Conservation (phyloP, 768 basidiomycete species). For the Russula vinacea region DNA sequence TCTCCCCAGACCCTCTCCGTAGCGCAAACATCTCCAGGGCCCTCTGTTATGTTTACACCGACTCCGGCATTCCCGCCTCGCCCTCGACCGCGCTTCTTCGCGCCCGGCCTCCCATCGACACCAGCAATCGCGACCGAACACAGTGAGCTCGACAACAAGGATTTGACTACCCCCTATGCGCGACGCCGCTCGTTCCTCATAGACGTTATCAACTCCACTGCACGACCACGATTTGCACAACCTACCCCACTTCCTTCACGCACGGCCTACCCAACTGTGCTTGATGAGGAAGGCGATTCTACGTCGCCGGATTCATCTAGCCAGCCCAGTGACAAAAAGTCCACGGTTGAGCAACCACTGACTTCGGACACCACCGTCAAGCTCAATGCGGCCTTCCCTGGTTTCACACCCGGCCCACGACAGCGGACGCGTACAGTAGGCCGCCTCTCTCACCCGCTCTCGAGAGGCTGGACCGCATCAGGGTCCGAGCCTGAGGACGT, state of each 20-base stretch:
- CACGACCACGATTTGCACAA: slow-evolving; percentile 66
- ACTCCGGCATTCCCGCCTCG: slow-evolving; percentile 65
- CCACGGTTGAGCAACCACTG: slow-evolving; percentile 32
- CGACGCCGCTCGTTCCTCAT: slow-evolving; percentile 80
- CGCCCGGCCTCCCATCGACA: slow-evolving; percentile 26
- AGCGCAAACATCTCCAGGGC: slow-evolving; percentile 53
- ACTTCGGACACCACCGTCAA: slow-evolving; percentile 37
- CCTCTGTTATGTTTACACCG: slow-evolving; percentile 60
- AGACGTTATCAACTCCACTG: slow-evolving; percentile 77
- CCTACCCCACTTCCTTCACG: slow-evolving; percentile 59
- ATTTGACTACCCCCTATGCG: slow-evolving; percentile 63
- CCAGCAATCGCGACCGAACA: slow-evolving; percentile 29
- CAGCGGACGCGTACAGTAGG: slow-evolving; percentile 39
- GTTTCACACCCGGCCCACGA: slow-evolving; percentile 61
- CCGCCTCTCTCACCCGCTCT: slow-evolving; percentile 62
- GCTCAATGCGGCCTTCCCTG: slow-evolving; percentile 56
- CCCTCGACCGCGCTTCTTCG: slow-evolving; percentile 58
- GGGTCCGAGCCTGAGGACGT: slow-evolving; percentile 37
- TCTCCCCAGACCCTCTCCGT: slow-evolving; percentile 42
- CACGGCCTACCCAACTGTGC: background rate
- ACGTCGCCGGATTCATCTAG: slow-evolving; percentile 27
- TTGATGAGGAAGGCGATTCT: slow-evolving; percentile 19
- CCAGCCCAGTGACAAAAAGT: slow-evolving; percentile 38
- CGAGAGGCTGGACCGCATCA: slow-evolving; percentile 43
- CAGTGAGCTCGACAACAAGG: slow-evolving; percentile 28